A percentile compares a stretch with the other conserved stretches of the same genome.
These are phyloP conservation scores for Pterocarpus macrocarpus DNA, from an alignment of 306 rosid genomes.

Conservation along the genomic window DNA sequence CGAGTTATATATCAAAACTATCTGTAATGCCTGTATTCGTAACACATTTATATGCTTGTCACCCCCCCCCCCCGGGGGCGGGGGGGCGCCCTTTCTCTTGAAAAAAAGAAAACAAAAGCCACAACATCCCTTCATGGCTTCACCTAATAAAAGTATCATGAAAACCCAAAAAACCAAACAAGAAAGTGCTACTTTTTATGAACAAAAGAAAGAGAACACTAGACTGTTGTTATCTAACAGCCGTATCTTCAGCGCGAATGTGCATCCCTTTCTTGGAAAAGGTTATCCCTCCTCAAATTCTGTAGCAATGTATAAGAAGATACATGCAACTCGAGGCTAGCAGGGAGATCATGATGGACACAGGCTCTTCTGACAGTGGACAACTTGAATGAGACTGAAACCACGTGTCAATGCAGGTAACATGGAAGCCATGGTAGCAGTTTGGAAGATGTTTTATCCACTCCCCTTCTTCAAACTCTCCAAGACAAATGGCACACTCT, in stretches of 20 bases:
- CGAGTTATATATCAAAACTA: no score
- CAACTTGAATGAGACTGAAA: conserved; percentile 64
- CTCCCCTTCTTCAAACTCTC: conserved; percentile 70
- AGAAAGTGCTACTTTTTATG: not conserved
- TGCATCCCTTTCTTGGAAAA: conserved; percentile 35
- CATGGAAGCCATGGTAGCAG: conserved; percentile 66
- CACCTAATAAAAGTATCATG: not conserved
- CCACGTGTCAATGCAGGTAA: conserved; percentile 64
- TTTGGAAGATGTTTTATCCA: conserved; percentile 60
- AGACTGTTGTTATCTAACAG: not conserved
- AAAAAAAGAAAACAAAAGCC: no score
- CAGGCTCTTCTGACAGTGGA: conserved; percentile 58
- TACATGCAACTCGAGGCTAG: not conserved
- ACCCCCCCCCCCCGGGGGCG: no score
- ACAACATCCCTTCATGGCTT: not conserved
- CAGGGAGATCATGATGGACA: conserved; percentile 21
- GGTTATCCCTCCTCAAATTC: conserved; percentile 32
- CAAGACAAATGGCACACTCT: conserved; percentile 69
- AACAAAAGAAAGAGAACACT: not conserved
- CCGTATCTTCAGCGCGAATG: conserved; percentile 19
- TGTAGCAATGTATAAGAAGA: conserved; percentile 16
- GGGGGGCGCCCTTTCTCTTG: no score
- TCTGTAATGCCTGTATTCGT: no score
- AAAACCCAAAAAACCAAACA: not conserved
- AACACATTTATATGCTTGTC: no score